Conservation (phyloP, 352 stramenopile species). For the Globisporangium barbulae region DNA sequence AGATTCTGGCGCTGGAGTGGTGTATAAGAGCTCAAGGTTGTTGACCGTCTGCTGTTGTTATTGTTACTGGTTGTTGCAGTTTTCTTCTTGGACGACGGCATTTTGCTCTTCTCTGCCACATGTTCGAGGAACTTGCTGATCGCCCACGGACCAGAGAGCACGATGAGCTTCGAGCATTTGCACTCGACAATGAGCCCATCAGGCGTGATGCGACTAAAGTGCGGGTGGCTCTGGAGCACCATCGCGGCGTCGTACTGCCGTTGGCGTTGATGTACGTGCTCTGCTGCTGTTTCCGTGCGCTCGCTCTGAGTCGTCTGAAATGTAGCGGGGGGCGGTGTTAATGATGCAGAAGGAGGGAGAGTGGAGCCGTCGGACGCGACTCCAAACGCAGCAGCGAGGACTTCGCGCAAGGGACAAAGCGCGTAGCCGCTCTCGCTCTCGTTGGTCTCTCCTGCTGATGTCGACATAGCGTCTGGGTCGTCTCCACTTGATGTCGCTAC, state of each 20-base stretch:
- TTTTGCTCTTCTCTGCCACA: conserved; percentile 42
- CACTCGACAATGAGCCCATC: conserved; percentile 71
- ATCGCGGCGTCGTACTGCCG: conserved; percentile 32
- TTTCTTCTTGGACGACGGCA: conserved; percentile 29
- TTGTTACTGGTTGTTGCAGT: background rate
- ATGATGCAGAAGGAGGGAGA: conserved; percentile 14
- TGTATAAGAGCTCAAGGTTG: background rate
- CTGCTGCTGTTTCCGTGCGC: conserved; percentile 2
- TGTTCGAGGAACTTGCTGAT: conserved; percentile 60
- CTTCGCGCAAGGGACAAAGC: conserved; percentile 27
- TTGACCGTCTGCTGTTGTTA: background rate
- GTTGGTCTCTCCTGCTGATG: background rate
- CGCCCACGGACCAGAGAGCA: conserved; percentile 49
- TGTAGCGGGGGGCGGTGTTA: background rate
- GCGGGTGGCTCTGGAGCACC: conserved; percentile 30
- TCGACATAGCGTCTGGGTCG: no score
- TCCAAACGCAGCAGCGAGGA: conserved; percentile 31
- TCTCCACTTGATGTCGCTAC: no score
- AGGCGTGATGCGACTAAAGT: conserved; percentile 60
- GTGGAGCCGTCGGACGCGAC: conserved; percentile 17
- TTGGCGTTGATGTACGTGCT: background rate
- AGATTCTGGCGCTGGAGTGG: background rate
- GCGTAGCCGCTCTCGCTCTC: conserved; percentile 18
- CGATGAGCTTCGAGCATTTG: conserved; percentile 56
- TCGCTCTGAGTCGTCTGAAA: background rate